Percentiles rank a stretch among this genome's conserved stretches.
Evolutionary conservation across 192 early-diverging fungal species (phyloP).

Genomic region (Anaeromyces robustus): DNA sequence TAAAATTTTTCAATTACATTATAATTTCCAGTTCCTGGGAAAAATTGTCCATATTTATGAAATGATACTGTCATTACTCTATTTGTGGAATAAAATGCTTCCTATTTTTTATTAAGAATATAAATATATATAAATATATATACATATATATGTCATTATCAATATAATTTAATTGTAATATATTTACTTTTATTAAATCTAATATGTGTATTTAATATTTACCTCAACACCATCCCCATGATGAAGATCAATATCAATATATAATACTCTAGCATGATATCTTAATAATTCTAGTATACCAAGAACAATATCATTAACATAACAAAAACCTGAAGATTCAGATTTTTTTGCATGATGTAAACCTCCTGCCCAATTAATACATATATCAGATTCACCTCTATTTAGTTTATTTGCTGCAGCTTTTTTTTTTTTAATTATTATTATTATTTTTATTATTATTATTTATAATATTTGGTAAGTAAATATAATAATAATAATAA

Average conservation of each 20-base stretch:
- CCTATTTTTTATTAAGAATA: not conserved
- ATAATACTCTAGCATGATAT: conserved; percentile 8
- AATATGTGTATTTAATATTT: not conserved
- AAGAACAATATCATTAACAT: not conserved
- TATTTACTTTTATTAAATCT: not conserved
- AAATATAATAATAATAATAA: too few relatives aligned
- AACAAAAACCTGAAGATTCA: not conserved
- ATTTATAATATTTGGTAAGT: too few relatives aligned
- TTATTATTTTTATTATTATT: not conserved
- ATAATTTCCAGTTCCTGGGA: conserved; percentile 92
- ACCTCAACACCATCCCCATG: conserved; percentile 15
- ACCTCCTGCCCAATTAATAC: not conserved
- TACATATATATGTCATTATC: too few relatives aligned
- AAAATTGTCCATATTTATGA: conserved; percentile 92
- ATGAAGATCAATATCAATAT: conserved; percentile 8
- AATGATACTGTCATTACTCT: conserved; percentile 92
- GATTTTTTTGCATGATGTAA: not conserved
- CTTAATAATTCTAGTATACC: not conserved
- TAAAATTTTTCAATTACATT: too few relatives aligned
- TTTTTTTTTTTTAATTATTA: not conserved
- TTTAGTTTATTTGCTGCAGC: not conserved
- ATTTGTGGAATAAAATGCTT: conserved; percentile 33
- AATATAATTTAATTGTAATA: not conserved
- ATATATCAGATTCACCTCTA: not conserved
- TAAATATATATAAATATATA: too few relatives aligned